Evolutionary conservation across 208 protist species (phyloP), one percentile per base, ranked within the genome.

Genomic region (Phytomonas sp.): DNA sequence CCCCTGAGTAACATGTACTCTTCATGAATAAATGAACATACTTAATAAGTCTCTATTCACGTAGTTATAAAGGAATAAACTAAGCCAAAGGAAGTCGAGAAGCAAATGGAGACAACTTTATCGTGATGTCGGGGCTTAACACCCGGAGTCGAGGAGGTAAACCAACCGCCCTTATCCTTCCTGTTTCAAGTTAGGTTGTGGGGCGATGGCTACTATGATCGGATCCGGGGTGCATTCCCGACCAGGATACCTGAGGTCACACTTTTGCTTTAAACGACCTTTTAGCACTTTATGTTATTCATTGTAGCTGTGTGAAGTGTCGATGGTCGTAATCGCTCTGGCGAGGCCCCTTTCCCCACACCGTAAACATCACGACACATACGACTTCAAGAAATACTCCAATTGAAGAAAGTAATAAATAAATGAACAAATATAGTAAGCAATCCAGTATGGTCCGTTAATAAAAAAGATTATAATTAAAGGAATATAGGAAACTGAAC

Each of bases 391-490:
- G 36, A 65, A 67, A 56, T 28, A 53, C 56, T 67, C 9, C 20
- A 66, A 51, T 13, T 43, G 13, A 67, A 40, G 60, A 32, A 51
- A 40, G 30, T 63, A 62, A 70, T 60, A 59, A 62, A 62, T 6
- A 56, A 66, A 63, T 31, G 37, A 59, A 72, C 36, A 2, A n/a
- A 46, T 31, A 32, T 26, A 62, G 61, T 61, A 66, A 72, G 62
- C 68, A 66, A 72, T 32, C 30, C 9, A 43, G 9, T 62, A n/a
- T 34, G 23, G 1, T 63, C 34, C 0, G 8, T 11, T 8, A 9
- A 15, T 30, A 56, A 32, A 30, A 67, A 36, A 15, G 4, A 4
- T 20, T 51, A 51, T 2, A 51, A 51, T 20, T 51, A 51, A 51
- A 51, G 13, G 40, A 51, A 51, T 51, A 51, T 20, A 51, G 1